Conservation (phyloP, 495 filamentous ascomycete species). For the Halenospora varia region DNA sequence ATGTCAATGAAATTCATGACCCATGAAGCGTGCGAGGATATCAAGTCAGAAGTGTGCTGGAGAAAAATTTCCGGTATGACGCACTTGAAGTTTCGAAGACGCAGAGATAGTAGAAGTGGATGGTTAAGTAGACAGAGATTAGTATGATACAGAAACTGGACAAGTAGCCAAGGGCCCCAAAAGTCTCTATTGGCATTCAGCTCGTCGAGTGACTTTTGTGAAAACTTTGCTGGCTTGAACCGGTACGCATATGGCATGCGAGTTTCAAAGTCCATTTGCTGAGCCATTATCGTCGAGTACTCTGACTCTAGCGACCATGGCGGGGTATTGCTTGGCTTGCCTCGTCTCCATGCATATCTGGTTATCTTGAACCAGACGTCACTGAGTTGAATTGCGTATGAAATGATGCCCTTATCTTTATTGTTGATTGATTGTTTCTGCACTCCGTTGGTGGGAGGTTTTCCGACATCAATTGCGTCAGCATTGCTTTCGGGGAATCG, state of each 20-base stretch:
- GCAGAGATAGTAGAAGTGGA: conserved; percentile 40
- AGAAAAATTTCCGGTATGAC: conserved; percentile 48
- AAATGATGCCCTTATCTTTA: conserved; percentile 40
- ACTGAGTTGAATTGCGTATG: conserved; percentile 44
- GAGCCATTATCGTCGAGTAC: conserved; percentile 41
- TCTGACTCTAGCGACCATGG: conserved; percentile 49
- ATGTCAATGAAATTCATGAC: conserved; percentile 45
- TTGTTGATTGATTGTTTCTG: background rate
- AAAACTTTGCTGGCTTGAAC: conserved; percentile 40
- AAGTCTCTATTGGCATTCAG: conserved; percentile 39
- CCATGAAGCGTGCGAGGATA: conserved; percentile 44
- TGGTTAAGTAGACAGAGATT: conserved; percentile 46
- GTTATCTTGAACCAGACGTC: conserved; percentile 41
- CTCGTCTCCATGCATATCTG: conserved; percentile 41
- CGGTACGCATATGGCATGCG: conserved; percentile 43
- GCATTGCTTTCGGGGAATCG: conserved; percentile 27
- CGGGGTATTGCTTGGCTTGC: conserved; percentile 38
- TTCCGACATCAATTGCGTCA: conserved; percentile 27
- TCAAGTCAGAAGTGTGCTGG: conserved; percentile 43
- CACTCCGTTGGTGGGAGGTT: background rate
- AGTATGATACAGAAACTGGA: conserved; percentile 47
- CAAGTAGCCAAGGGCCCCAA: conserved; percentile 46
- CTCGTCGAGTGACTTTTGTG: conserved; percentile 36
- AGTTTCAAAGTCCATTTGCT: conserved; percentile 46
- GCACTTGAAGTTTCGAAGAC: conserved; percentile 40